Percentiles rank a stretch among this genome's conserved stretches.
These are phyloP conservation scores for Hypoxylon lienhwacheense DNA, from an alignment of 495 filamentous ascomycete species.

Conservation along the genomic window DNA sequence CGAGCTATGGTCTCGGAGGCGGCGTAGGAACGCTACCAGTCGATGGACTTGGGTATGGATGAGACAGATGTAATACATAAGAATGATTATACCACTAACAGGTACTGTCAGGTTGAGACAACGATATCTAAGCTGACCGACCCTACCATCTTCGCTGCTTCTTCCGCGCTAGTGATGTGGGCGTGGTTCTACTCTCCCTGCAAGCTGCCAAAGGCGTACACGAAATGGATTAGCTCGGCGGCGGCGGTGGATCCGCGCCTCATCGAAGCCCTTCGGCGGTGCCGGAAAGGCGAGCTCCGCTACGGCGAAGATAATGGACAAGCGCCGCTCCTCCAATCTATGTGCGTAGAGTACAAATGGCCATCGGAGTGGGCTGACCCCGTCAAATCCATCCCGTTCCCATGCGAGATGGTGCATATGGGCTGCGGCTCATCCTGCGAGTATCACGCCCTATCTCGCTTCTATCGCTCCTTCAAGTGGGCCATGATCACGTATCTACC, in stretches of 20 bases:
- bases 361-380: conserved; percentile 79
- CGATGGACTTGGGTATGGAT: conserved; percentile 52
- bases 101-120: conserved; percentile 45
- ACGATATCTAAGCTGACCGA: conserved; percentile 60
- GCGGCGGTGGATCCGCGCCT: conserved; percentile 80
- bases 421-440: conserved; percentile 77
- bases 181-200: conserved; percentile 79
- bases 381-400: conserved; percentile 69
- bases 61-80: background rate
- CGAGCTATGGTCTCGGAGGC: conserved; percentile 61
- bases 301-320: conserved; percentile 82
- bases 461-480: conserved; percentile 70
- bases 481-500: conserved; percentile 81
- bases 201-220: conserved; percentile 73
- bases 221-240: conserved; percentile 79
- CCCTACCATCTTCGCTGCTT: conserved; percentile 73
- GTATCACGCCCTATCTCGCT: conserved; percentile 71
- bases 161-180: conserved; percentile 86
- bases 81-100: conserved; percentile 17
- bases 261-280: conserved; percentile 71
- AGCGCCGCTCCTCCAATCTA: conserved; percentile 66
- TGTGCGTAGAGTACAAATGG: conserved; percentile 74
- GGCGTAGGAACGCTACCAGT: conserved; percentile 40
- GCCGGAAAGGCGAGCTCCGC: conserved; percentile 61
- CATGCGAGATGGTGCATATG: conserved; percentile 89